Evolutionary conservation across 2,329 filamentous ascomycete species (phyloP).

Genomic region (Alternaria ethzedia): DNA sequence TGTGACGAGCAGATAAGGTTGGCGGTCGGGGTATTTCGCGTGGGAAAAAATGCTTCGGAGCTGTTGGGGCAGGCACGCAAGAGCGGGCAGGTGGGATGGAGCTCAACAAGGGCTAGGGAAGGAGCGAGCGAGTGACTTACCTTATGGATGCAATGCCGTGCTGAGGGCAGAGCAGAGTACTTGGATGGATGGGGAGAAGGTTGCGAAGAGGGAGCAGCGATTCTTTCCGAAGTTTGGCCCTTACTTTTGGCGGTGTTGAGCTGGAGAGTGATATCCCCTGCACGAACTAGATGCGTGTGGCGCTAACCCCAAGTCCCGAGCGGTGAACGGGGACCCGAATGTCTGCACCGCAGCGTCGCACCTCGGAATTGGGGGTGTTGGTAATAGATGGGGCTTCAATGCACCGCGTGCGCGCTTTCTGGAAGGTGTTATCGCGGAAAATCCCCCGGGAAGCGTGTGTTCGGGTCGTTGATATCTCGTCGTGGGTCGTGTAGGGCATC

Average conservation of each 20-base stretch:
- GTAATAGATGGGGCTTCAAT: background rate
- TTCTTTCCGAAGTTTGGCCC: slow-evolving; percentile 40
- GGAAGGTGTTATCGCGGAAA: background rate
- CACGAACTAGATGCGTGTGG: slow-evolving; percentile 29
- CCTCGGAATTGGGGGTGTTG: slow-evolving; percentile 8
- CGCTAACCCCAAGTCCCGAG: slow-evolving; percentile 34
- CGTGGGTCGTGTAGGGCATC: slow-evolving; percentile 8
- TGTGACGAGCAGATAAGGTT: slow-evolving; percentile 6
- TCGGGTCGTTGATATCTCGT: slow-evolving; percentile 2
- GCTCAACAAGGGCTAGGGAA: slow-evolving; percentile 13
- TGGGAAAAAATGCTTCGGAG: slow-evolving; percentile 28
- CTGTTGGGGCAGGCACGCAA: slow-evolving; percentile 25
- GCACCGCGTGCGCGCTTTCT: background rate
- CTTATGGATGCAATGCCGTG: slow-evolving; percentile 34
- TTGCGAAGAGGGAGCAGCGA: slow-evolving; percentile 31
- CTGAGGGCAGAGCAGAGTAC: slow-evolving; percentile 23
- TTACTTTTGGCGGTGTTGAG: slow-evolving; percentile 40
- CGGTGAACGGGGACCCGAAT: slow-evolving; percentile 45
- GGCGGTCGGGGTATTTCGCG: slow-evolving; percentile 37
- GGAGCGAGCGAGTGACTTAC: slow-evolving; percentile 24
- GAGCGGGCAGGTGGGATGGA: slow-evolving; percentile 17
- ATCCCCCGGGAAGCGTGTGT: slow-evolving; percentile 1
- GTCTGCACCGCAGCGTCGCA: slow-evolving; percentile 10
- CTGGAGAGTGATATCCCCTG: slow-evolving; percentile 26
- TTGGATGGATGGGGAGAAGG: slow-evolving; percentile 36